These are phyloP conservation scores for Zopfia rhizophila DNA, from an alignment of 2,329 filamentous ascomycete genomes.

Conservation along the genomic window DNA sequence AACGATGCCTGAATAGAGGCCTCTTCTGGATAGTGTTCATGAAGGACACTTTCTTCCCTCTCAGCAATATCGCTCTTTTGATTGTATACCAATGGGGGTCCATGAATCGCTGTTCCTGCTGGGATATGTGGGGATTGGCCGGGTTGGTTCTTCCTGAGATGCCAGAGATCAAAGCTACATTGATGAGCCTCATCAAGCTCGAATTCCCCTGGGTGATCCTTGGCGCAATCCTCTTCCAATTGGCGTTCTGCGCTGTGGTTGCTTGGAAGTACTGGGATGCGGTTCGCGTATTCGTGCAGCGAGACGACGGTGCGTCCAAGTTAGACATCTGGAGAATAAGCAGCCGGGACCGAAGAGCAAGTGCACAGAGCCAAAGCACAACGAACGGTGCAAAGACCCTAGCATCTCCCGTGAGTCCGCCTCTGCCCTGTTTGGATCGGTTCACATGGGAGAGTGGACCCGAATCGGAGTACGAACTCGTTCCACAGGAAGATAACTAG, in stretches of 20 bases:
- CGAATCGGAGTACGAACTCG: too few species aligned
- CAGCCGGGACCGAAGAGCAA: too few species aligned
- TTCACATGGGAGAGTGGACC: too few species aligned
- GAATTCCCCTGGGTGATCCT: slow-evolving; percentile 25
- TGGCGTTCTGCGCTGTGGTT: slow-evolving; percentile 24
- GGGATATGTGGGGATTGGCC: slow-evolving; percentile 25
- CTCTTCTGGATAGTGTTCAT: slow-evolving; percentile 29
- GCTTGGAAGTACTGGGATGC: slow-evolving; percentile 30
- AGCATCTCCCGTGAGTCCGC: too few species aligned
- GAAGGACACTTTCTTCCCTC: slow-evolving; percentile 26
- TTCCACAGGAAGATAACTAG: too few species aligned
- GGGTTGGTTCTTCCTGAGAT: slow-evolving; percentile 28
- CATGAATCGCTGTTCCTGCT: slow-evolving; percentile 31
- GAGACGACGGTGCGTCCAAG: slow-evolving; percentile 29
- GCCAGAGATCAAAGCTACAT: slow-evolving; percentile 18
- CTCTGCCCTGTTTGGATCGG: too few species aligned
- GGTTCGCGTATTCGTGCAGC: slow-evolving; percentile 29
- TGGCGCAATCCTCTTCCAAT: slow-evolving; percentile 28
- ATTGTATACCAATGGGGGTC: slow-evolving; percentile 30
- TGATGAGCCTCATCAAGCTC: slow-evolving; percentile 29
- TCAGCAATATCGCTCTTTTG: slow-evolving; percentile 22
- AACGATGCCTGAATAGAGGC: slow-evolving; percentile 13
- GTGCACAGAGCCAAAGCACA: too few species aligned
- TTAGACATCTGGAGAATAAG: too few species aligned
- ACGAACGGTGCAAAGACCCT: too few species aligned